Evolutionary conservation across 208 protist species (phyloP).

Genomic region (Trypanosoma avium): DNA sequence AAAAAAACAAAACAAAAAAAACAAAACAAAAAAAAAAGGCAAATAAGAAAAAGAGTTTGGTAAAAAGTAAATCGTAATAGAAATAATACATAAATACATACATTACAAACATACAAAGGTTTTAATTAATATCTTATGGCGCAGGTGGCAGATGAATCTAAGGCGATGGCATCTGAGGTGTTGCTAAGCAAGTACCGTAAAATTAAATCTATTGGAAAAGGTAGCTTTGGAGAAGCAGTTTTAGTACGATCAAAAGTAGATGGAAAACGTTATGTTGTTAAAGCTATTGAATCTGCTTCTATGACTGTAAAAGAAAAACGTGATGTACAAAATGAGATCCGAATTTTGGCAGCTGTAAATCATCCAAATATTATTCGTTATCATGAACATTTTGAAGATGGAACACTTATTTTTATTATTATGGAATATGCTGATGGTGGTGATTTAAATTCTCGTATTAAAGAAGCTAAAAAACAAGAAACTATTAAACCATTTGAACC

Average conservation of each 20-base stretch:
- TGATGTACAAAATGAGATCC: conserved; percentile 92
- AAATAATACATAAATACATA: conserved; percentile 4
- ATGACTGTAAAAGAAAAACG: conserved; percentile 91
- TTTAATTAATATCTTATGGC: conserved; percentile 40
- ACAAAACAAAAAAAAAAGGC: no score
- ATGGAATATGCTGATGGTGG: conserved; percentile 94
- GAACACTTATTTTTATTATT: conserved; percentile 88
- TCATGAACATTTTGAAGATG: conserved; percentile 87
- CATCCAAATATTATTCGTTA: conserved; percentile 94
- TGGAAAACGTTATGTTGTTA: conserved; percentile 91
- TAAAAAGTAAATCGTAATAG: no score
- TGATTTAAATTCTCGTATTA: conserved; percentile 84
- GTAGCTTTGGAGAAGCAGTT: conserved; percentile 91
- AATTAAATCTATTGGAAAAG: conserved; percentile 90
- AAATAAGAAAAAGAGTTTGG: no score
- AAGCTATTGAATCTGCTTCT: conserved; percentile 85
- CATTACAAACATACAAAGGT: conserved; percentile 6
- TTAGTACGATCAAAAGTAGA: conserved; percentile 87
- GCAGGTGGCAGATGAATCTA: conserved; percentile 65
- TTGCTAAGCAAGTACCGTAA: conserved; percentile 87
- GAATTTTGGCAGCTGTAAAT: conserved; percentile 86
- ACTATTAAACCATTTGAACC: conserved; percentile 73
- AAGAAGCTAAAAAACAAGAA: conserved; percentile 85
- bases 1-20: no score
- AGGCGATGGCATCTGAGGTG: conserved; percentile 74